Conservation (phyloP, 2,329 filamentous ascomycete genomes). For the Drechslerella stenobrocha region DNA sequence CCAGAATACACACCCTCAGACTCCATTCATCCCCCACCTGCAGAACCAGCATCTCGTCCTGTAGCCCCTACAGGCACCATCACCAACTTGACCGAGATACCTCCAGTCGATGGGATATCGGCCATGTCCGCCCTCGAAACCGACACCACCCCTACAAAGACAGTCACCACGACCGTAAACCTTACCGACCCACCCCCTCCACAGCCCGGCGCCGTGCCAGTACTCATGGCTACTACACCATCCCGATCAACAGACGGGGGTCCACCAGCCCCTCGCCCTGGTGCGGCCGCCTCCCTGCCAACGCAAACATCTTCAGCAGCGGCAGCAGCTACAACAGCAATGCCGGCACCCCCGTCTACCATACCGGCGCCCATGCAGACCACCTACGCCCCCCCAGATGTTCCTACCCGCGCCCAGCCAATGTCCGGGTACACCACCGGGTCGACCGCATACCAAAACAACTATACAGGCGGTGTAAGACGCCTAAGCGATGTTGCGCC, state of each 20-base stretch:
- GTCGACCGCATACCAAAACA: slow-evolving; percentile 21
- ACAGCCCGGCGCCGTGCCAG: slow-evolving; percentile 31
- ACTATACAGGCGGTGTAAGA: slow-evolving; percentile 31
- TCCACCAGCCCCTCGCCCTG: slow-evolving; percentile 16
- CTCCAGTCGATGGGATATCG: slow-evolving; percentile 8
- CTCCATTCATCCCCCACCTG: slow-evolving; percentile 34
- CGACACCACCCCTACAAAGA: slow-evolving; percentile 28
- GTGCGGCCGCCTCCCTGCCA: slow-evolving; percentile 19
- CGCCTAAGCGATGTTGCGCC: slow-evolving; percentile 23
- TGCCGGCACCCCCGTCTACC: slow-evolving; percentile 26
- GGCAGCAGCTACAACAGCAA: slow-evolving; percentile 16
- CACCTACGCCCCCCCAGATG: slow-evolving; percentile 28
- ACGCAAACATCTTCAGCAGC: slow-evolving; percentile 14
- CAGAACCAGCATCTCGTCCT: slow-evolving; percentile 33
- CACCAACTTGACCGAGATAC: slow-evolving; percentile 42
- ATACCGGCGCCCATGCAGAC: slow-evolving; percentile 40
- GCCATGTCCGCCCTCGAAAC: slow-evolving; percentile 27
- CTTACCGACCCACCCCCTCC: slow-evolving; percentile 36
- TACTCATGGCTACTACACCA: slow-evolving; percentile 11
- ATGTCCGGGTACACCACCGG: slow-evolving; percentile 21
- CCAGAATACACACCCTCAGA: slow-evolving; percentile 33
- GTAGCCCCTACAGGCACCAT: slow-evolving; percentile 22
- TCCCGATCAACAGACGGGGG: slow-evolving; percentile 1
- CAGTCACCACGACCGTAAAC: slow-evolving; percentile 34
- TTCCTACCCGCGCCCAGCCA: slow-evolving; percentile 30